Percentiles rank a stretch among this genome's conserved stretches.
Conservation (phyloP, 2,329 filamentous ascomycete genomes). For the Fusarium sp. region DNA sequence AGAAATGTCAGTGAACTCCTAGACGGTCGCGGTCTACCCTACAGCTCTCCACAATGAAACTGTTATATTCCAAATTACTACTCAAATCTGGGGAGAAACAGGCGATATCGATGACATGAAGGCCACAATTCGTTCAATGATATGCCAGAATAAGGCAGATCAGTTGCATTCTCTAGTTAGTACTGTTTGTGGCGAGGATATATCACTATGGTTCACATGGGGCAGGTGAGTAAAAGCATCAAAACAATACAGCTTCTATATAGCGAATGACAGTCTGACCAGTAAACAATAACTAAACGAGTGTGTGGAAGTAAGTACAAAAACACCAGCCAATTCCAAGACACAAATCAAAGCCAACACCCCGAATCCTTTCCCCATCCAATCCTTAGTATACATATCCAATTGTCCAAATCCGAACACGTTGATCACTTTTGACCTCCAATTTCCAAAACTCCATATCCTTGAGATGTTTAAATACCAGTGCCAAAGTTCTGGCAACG, state of each 20-base stretch:
- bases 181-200: not conserved
- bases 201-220: not conserved
- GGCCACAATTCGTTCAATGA: not conserved
- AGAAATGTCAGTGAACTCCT: not conserved
- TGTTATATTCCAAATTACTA: not conserved
- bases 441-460: conserved; percentile 3
- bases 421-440: conserved; percentile 5
- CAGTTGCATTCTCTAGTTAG: not conserved
- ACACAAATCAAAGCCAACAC: not conserved
- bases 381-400: not conserved
- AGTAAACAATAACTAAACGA: conserved; percentile 27
- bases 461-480: conserved; percentile 31
- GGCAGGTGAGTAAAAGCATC: not conserved
- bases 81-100: not conserved
- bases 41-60: not conserved
- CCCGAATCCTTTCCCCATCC: not conserved
- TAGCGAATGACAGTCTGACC: conserved; percentile 34
- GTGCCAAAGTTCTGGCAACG: conserved; percentile 57
- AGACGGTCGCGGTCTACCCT: not conserved
- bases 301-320: conserved; percentile 25
- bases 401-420: conserved; percentile 1
- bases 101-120: not conserved
- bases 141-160: not conserved
- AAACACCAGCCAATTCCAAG: conserved; percentile 16
- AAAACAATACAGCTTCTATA: conserved; percentile 35